phyloP scores from a whole-genome alignment of 2,329 filamentous ascomycete species.

The Colletotrichum siamense region DNA sequence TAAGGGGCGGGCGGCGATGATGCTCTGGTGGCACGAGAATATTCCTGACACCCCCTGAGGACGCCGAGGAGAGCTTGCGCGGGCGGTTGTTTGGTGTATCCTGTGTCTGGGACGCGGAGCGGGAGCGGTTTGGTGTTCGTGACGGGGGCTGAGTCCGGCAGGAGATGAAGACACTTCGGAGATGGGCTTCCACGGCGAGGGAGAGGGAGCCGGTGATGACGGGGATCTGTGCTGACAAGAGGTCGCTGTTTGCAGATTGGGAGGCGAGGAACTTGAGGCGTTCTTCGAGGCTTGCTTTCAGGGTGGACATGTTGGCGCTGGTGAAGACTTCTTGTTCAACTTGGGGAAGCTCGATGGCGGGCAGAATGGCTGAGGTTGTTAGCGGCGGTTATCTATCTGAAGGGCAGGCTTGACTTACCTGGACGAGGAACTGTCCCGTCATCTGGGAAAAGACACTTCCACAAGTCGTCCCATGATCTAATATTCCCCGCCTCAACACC shows the following conservation, averaged over 20 bases:
- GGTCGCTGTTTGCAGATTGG: conserved; percentile 3
- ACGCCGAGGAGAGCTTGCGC: neutral
- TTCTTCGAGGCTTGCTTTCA: conserved; percentile 14
- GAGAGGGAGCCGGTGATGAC: conserved; percentile 11
- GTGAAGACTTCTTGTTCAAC: conserved; percentile 17
- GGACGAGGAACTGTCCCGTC: conserved; percentile 5
- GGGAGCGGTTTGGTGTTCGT: neutral
- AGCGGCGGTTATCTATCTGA: neutral
- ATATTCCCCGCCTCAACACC: neutral
- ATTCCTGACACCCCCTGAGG: neutral
- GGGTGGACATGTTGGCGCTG: conserved; percentile 9
- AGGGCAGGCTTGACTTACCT: neutral
- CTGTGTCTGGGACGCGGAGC: neutral
- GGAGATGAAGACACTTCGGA: conserved; percentile 13
- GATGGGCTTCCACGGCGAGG: conserved; percentile 11
- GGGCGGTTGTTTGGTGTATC: neutral
- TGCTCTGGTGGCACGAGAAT: neutral
- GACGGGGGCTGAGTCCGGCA: neutral
- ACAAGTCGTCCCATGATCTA: conserved; percentile 8
- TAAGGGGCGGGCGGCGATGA: neutral
- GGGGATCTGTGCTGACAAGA: conserved; percentile 9
- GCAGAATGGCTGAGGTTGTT: neutral
- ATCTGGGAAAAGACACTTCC: conserved; percentile 1
- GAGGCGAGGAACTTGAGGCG: conserved; percentile 6
- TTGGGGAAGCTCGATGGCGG: conserved; percentile 13